Base-by-base conservation (phyloP, 2,329 filamentous ascomycete species). In the Penicillium hordei region DNA sequence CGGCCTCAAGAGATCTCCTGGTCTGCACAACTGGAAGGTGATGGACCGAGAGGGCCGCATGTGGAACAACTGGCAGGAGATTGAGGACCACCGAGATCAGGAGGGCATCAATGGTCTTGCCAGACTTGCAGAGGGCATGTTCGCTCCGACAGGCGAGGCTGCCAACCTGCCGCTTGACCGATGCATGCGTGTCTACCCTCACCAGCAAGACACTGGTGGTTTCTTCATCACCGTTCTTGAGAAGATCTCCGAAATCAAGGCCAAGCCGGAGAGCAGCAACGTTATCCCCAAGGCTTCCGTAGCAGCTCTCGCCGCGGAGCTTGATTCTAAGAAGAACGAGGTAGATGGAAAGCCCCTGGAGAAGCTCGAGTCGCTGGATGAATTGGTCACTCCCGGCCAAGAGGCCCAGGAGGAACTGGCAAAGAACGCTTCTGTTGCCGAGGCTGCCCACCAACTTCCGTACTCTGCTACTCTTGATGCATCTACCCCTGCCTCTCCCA, bases 211-310 rank as follows among this genome's bases (percentile, higher is more conserved):
- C 68, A 99, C 94, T 3, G 94, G 94, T 55, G 93, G 89, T 23
- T 99, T 99, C 82, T 99, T 99, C 79, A 97, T 99, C 72, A 89
- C 92, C 0, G 93, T 97, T 0, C 78, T 99, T 19, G 90, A 97
- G 79, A 99, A 99, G 82, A 88, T 88, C 72, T 84, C 86, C 27
- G 94, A 97, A 64, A 92, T 96, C 73, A 89, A 84, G 72, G 89
- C 87, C 9, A 89, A 84, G 74, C 87, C 87, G 23, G 90, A 94
- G 74, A 82, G 83, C 45, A 60, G 64, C 27, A 75, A 74, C 59
- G 64, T 70, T 19, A 70, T 74, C 21, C 67, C 70, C 25, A 76
- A 76, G 57, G 75, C 76, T 29, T 73, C 74, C 19, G 70, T 75
- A 46, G 72, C 72, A 27, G 72, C 72, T 38, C 68, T 75, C 8